Evolutionary conservation across 768 basidiomycete genomes (phyloP), one percentile per base, ranked within the genome.

Genomic region (Russula brevipes): DNA sequence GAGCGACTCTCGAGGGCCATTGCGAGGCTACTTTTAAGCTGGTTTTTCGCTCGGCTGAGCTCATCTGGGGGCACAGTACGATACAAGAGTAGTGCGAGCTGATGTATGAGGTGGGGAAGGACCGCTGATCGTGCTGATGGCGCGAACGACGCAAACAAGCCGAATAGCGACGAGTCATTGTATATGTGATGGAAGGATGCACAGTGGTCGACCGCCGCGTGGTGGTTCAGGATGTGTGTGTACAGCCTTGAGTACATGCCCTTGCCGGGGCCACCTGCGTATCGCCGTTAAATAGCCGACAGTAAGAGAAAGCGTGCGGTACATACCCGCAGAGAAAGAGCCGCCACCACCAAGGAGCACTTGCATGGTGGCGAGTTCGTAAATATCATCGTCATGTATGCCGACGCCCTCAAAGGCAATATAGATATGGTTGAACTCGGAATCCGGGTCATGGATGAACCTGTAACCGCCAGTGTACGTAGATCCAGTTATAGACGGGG

Each of bases 201-300:
- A 73, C 95, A 98, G 74, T 94, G 92, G 74, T 98, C 96, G 70
- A 98, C 83, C 71, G 91, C 87, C 55, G 93, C 84, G 78, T 94
- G 91, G 71, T 91, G 89, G 73, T 98, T 98, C 61, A 98, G 85
- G 70, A 98, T 93, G 72, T 94, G 87, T 10, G 94, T 96, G 78
- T 98, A 98, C 35, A 98, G 77, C 31, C 96, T 88, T 39, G 94
- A 94, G 80, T 97, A 98, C 96, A 98, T 98, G 69, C 96, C 96
- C 78, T 98, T 98, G 16, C 96, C 96, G 2, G 96, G 96, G 4
- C 96, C 96, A 66, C 96, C 94, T 82, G 69, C 57, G 68, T 57
- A 59, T 54, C 57, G 55, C 39, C 59, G 45, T 58, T 50, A 56
- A 49, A 6, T 38, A 53, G 39, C 59, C 7, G 51, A 39, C 5